Conservation (phyloP, 2,329 filamentous ascomycete species). For the Arachnopeziza araneosa region DNA sequence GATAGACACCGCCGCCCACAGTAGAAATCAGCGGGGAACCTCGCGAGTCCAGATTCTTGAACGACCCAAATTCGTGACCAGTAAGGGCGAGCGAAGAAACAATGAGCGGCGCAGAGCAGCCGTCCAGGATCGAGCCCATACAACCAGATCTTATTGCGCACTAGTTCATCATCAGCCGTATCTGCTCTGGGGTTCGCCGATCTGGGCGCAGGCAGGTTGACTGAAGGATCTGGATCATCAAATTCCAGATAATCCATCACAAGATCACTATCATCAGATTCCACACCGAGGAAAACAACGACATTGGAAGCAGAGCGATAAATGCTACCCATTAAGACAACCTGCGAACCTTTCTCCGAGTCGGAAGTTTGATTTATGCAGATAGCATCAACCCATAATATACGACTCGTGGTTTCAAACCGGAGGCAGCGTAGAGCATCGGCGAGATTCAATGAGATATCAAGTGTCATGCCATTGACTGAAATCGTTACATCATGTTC, state of each 20-base stretch:
- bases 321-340: conserved; percentile 4
- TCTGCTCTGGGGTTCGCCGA: no score
- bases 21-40: no score
- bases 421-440: background rate
- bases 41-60: background rate
- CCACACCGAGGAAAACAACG: background rate
- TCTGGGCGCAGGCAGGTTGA: no score
- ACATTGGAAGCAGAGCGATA: background rate
- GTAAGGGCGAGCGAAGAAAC: background rate
- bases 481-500: background rate
- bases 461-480: background rate
- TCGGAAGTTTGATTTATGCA: conserved; percentile 9
- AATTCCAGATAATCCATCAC: no score
- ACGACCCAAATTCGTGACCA: background rate
- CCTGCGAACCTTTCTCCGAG: conserved; percentile 2
- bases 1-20: no score
- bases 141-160: no score
- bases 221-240: no score
- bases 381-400: conserved; percentile 9
- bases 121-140: no score
- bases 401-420: background rate
- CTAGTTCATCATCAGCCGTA: no score
- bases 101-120: background rate
- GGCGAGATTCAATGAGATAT: background rate
- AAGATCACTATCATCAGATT: background rate